Evolutionary conservation across 257 asterid genomes (phyloP).

Genomic region (Ajuga chamaepitys): DNA sequence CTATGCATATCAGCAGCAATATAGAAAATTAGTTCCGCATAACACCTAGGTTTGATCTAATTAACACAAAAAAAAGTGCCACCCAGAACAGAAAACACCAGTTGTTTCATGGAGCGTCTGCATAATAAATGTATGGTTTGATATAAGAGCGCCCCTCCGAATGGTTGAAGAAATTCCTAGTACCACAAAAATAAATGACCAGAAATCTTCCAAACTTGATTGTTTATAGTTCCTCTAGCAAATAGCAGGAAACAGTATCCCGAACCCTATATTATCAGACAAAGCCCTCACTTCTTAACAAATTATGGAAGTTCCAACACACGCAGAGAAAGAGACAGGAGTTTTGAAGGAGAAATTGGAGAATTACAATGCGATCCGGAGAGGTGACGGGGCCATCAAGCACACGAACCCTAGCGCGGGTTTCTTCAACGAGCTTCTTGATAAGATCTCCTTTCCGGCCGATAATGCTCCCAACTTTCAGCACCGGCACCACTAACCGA

Average conservation of each 20-base stretch:
- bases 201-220: background rate
- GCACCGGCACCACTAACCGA: conserved; percentile 60
- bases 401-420: conserved; percentile 68
- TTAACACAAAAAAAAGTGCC: background rate
- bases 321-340: background rate
- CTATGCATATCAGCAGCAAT: background rate
- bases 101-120: background rate
- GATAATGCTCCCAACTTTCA: conserved; percentile 78
- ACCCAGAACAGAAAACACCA: background rate
- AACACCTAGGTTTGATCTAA: background rate
- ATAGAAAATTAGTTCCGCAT: background rate
- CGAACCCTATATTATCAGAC: conserved; percentile 7
- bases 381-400: conserved; percentile 61
- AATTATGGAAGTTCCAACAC: background rate
- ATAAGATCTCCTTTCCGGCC: conserved; percentile 87
- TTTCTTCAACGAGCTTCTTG: conserved; percentile 80
- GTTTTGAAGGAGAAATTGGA: background rate
- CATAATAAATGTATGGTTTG: background rate
- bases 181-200: background rate
- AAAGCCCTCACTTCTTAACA: background rate
- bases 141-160: background rate
- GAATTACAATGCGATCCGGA: conserved; percentile 69
- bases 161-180: background rate
- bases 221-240: background rate
- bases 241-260: background rate